Conservation (phyloP, 2,329 filamentous ascomycete species). For the Scortechinia acanthostroma region DNA sequence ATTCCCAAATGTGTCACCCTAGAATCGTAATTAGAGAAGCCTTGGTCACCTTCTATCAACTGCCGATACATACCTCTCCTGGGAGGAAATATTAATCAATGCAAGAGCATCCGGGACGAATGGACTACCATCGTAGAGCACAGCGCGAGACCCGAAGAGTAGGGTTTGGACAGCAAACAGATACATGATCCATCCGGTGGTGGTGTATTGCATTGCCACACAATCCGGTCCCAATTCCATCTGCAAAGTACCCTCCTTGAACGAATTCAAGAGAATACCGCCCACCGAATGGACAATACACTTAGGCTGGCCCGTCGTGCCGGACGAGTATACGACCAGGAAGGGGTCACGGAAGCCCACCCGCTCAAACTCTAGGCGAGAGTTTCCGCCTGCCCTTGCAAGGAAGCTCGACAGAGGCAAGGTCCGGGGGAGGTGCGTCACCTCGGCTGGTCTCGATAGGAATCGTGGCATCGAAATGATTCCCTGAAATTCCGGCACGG, state of each 20-base stretch:
- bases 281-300: constrained; percentile 54
- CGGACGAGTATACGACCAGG: constrained; percentile 65
- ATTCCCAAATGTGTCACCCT: constrained; percentile 68
- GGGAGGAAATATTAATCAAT: constrained; percentile 53
- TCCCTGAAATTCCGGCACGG: constrained; percentile 50
- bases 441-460: constrained; percentile 40
- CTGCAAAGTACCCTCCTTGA: constrained; percentile 54
- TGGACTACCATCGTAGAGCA: constrained; percentile 80
- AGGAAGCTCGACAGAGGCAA: constrained; percentile 30
- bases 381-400: constrained; percentile 9
- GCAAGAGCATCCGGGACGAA: constrained; percentile 63
- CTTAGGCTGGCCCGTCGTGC: constrained; percentile 56
- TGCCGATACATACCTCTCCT: constrained; percentile 33
- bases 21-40: constrained; percentile 1
- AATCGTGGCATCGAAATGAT: constrained; percentile 65
- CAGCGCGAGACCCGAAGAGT: constrained; percentile 46
- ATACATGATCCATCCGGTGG: constrained; percentile 67
- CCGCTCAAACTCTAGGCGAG: constrained; percentile 46
- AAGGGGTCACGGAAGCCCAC: constrained; percentile 69
- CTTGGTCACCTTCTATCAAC: not conserved
- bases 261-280: constrained; percentile 32
- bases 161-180: constrained; percentile 51
- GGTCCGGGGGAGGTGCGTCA: constrained; percentile 38
- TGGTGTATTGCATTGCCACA: constrained; percentile 48
- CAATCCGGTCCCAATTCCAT: constrained; percentile 30